Conservation (phyloP, 2,329 filamentous ascomycete species). For the Pseudocercospora macadamiae region DNA sequence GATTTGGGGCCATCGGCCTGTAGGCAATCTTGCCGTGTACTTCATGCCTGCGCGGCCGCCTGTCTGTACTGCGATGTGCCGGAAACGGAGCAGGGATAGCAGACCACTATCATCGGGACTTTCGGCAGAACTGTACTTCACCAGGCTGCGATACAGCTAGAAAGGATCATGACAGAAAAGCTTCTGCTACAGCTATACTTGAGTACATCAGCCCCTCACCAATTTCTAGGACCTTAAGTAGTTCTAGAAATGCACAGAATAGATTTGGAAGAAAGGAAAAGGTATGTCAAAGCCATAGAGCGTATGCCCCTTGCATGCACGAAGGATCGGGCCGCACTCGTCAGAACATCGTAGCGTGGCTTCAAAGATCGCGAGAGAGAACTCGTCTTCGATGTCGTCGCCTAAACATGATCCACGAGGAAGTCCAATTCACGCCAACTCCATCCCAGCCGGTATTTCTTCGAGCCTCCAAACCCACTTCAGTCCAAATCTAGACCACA, state of each 20-base stretch:
- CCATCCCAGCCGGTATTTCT: background rate
- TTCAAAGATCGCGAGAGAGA: background rate
- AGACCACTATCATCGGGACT: background rate
- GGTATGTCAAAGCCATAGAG: background rate
- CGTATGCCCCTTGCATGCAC: background rate
- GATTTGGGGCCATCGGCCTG: background rate
- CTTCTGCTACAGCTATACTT: background rate
- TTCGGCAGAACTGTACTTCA: conserved; percentile 2
- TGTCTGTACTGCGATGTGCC: background rate
- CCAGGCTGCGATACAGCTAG: background rate
- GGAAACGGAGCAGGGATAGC: background rate
- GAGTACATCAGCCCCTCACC: too few relatives aligned
- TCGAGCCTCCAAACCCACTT: conserved; percentile 3
- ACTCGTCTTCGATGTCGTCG: background rate
- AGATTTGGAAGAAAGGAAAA: too few relatives aligned
- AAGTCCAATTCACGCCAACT: background rate
- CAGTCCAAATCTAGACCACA: background rate
- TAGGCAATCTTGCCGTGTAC: conserved; percentile 1
- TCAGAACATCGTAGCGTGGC: background rate
- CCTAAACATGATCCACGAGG: conserved; percentile 3
- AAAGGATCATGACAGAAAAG: background rate
- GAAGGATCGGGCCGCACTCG: background rate
- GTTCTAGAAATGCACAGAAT: too few relatives aligned
- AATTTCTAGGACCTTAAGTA: too few relatives aligned
- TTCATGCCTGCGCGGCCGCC: background rate